Base-by-base conservation (phyloP, 495 filamentous ascomycete species). In the Aspergillus incahuasiensis region DNA sequence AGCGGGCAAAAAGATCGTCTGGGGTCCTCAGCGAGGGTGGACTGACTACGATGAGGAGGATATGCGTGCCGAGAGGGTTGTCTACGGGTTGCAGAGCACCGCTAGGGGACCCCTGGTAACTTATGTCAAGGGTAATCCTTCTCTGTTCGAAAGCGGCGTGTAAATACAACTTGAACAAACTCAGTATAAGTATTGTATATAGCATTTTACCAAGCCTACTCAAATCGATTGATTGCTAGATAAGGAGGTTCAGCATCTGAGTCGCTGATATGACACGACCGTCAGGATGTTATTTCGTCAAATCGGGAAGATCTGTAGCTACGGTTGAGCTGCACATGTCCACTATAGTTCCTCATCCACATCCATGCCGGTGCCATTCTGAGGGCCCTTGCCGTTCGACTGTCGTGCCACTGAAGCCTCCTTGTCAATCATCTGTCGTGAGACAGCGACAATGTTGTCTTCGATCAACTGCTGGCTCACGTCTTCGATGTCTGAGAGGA, bases 361-460 rank as follows among this genome's bases (percentile, higher is more conserved):
- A 34, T 83, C 82, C 81, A 86, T 82, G 42, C 57, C 67, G 51
- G 61, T 77, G 16, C 79, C 86, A 48, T 84, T 83, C 28, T 79
- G 56, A 34, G 74, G 68, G 19, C 79, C 82, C 55, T 85, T 86
- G 32, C 68, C 63, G 24, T 63, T 60, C 20, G 76, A 71, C 47
- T 68, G 68, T 54, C 79, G 80, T 19, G 85, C 82, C 54, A 85
- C 77, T 7, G 80, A 90, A 12, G 94, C 94, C 68, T 97, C 95
- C 74, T 97, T 98, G 75, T 97, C 95, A 60, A 98, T 97, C 94
- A 98, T 97, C 72, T 97, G 91, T 60, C 92, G 81, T 48, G 91
- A 92, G 5, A 97, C 91, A 6, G 90, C 88, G 5, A 98, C 94
- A 53, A 98, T 97, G 71, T 98, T 98, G 78, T 97, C 92, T 74